Conservation (phyloP, 2,329 filamentous ascomycete genomes). For the Penicillium crustosum region DNA sequence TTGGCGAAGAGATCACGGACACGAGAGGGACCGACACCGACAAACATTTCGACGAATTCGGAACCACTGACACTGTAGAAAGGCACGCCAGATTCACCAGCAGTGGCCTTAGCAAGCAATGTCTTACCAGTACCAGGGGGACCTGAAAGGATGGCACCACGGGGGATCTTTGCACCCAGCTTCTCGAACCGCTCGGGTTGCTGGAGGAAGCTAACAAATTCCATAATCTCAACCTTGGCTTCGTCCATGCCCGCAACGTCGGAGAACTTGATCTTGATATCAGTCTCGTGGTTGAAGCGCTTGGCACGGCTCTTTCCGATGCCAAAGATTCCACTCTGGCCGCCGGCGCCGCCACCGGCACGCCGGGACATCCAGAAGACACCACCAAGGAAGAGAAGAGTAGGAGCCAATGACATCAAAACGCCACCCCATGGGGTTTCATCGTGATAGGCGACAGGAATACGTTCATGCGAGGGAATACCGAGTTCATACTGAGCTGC, state of each 20-base stretch:
- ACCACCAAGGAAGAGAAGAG: conserved; percentile 78
- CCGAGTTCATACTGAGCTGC: conserved; percentile 82
- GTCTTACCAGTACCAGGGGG: conserved; percentile 99
- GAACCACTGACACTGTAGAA: conserved; percentile 99
- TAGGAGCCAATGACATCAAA: conserved; percentile 80
- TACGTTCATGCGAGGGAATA: conserved; percentile 83
- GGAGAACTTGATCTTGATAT: conserved; percentile 93
- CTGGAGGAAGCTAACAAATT: conserved; percentile 96
- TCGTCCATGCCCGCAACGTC: conserved; percentile 98
- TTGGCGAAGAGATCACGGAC: conserved; percentile 93
- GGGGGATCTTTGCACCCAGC: conserved; percentile 94
- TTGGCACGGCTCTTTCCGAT: conserved; percentile 96
- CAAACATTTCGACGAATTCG: conserved; percentile 99
- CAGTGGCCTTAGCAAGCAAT: conserved; percentile 92
- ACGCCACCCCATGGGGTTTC: conserved; percentile 73
- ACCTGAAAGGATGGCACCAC: conserved; percentile 94
- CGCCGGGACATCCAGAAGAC: conserved; percentile 77
- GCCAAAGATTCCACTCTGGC: conserved; percentile 80
- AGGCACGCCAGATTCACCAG: conserved; percentile 92
- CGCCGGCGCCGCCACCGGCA: conserved; percentile 66
- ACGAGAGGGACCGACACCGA: conserved; percentile 93
- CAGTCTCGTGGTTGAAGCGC: conserved; percentile 95
- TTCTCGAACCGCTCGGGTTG: conserved; percentile 89
- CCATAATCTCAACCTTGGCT: conserved; percentile 97
- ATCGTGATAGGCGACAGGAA: conserved; percentile 83